These are phyloP conservation scores for Vinca minor DNA, from an alignment of 257 asterid species.

Conservation along the genomic window DNA sequence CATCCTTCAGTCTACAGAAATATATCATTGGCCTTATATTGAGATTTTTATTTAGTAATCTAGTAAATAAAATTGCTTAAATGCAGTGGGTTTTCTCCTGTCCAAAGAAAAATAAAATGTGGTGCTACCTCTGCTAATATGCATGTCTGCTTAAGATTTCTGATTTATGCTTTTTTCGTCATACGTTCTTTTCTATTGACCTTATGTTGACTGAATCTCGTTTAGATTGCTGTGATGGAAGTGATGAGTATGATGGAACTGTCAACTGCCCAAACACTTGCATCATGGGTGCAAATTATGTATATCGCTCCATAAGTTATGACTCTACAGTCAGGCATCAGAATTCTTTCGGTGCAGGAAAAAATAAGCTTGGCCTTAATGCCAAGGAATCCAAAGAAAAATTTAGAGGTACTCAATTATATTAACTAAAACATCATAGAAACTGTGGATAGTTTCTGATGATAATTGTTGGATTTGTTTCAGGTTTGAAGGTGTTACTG, in stretches of 20 bases:
- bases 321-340: conserved; percentile 20
- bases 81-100: not conserved
- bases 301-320: conserved; percentile 36
- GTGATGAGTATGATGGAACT: conserved; percentile 82
- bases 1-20: not conserved
- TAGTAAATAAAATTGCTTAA: not conserved
- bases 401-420: conserved; percentile 38
- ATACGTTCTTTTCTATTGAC: conserved; percentile 9
- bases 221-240: conserved; percentile 96
- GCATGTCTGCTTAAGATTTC: not conserved
- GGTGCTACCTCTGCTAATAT: not conserved
- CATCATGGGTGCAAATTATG: conserved; percentile 71
- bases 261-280: conserved; percentile 64
- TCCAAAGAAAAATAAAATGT: not conserved
- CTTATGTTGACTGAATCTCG: conserved; percentile 16
- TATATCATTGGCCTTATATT: not conserved
- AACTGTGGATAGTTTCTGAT: conserved; percentile 5
- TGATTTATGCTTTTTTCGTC: not conserved
- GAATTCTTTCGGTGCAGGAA: conserved; percentile 27
- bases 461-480: conserved; percentile 21
- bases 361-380: conserved; percentile 30
- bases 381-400: conserved; percentile 40
- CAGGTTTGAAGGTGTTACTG: conserved; percentile 61
- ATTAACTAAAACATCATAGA: not conserved
- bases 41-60: not conserved